Evolutionary conservation across 1,284 basidiomycete species (phyloP).

Genomic region (Schizophyllum amplum): DNA sequence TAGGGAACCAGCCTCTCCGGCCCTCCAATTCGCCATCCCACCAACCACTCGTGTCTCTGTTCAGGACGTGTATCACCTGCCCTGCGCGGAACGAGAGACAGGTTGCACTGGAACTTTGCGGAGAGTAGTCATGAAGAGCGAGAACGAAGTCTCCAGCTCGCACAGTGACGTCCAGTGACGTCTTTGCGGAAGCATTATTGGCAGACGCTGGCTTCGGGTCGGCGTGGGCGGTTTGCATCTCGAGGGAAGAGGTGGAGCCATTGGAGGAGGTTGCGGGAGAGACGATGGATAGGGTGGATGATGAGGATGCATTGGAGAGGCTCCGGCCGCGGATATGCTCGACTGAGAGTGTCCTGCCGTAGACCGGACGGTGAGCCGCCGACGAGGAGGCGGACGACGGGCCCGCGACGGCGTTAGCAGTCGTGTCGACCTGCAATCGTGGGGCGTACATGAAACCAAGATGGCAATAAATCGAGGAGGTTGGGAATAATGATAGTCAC

Average conservation of each 20-base stretch:
- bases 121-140: constrained; percentile 82
- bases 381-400: not conserved
- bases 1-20: constrained; percentile 97
- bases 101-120: constrained; percentile 63
- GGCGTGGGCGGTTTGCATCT: constrained; percentile 23
- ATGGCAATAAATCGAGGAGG: not conserved
- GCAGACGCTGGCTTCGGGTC: constrained; percentile 19
- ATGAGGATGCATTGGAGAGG: constrained; percentile 47
- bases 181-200: constrained; percentile 28
- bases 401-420: not conserved
- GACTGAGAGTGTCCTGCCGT: not conserved
- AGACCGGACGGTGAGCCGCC: not conserved
- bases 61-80: constrained; percentile 85
- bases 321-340: constrained; percentile 31
- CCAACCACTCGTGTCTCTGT: constrained; percentile 88
- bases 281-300: constrained; percentile 46
- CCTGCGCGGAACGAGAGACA: constrained; percentile 87
- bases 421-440: not conserved
- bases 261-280: constrained; percentile 48
- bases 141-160: constrained; percentile 60
- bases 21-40: constrained; percentile 90
- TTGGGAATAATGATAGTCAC: not conserved
- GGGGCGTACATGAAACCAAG: not conserved
- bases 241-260: constrained; percentile 42
- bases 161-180: constrained; percentile 35